Conservation (phyloP, 179 eudicot species). For the Monotropa hypopitys region DNA sequence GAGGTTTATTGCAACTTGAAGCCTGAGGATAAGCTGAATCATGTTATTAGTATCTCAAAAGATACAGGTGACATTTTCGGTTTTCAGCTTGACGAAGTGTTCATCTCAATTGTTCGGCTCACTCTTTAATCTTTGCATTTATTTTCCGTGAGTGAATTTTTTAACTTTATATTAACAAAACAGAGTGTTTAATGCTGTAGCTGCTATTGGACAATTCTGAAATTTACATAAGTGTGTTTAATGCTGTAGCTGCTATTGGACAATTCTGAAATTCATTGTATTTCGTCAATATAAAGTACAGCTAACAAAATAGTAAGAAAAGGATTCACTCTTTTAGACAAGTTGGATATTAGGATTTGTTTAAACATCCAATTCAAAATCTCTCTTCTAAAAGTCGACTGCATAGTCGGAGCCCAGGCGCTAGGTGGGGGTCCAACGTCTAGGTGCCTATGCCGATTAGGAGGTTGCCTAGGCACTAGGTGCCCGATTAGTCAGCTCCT, state of each 20-base stretch:
- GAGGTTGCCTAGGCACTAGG: too few species aligned
- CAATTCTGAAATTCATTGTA: not conserved
- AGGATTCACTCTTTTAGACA: not conserved
- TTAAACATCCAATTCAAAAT: too few species aligned
- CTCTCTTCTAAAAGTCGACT: too few species aligned
- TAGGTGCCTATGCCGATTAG: too few species aligned
- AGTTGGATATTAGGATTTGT: too few species aligned
- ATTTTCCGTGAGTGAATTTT: not conserved
- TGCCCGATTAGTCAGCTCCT: too few species aligned
- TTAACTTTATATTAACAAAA: not conserved
- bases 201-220: not conserved
- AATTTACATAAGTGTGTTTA: not conserved
- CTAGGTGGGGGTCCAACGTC: too few species aligned
- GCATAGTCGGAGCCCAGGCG: too few species aligned
- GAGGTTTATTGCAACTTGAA: slow-evolving; percentile 75
- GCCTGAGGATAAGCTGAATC: slow-evolving; percentile 96
- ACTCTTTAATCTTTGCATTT: not conserved
- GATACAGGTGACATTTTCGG: slow-evolving; percentile 51
- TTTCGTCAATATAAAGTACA: not conserved
- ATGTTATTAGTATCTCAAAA: slow-evolving; percentile 70
- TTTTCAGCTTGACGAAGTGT: not conserved
- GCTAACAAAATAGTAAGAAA: too few species aligned
- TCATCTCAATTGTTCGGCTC: not conserved
- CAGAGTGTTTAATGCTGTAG: not conserved
- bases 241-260: not conserved